Evolutionary conservation across 2,329 filamentous ascomycete species (phyloP).

Genomic region (Myriosclerotinia curreyana): DNA sequence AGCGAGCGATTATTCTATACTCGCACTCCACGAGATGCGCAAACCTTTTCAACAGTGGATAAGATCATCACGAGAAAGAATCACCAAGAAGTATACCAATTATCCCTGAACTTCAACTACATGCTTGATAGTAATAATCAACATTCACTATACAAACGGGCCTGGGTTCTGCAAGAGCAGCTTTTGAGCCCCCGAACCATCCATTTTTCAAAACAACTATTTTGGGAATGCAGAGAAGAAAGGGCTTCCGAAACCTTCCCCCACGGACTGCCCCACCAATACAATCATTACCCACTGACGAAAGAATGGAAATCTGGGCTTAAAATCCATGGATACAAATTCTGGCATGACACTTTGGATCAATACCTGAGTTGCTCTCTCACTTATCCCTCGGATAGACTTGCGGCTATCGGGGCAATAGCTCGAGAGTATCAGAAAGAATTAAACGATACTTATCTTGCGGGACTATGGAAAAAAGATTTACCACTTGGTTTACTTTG

Average conservation of each 20-base stretch:
- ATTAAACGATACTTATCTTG: not conserved
- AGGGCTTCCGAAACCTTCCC: not conserved
- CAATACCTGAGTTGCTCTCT: no score
- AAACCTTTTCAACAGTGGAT: no score
- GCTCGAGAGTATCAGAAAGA: not conserved
- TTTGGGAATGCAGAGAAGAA: not conserved
- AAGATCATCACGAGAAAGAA: not conserved
- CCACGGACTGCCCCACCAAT: not conserved
- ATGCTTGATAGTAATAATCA: not conserved
- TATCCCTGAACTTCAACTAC: not conserved
- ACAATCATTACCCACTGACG: not conserved
- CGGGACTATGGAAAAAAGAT: not conserved
- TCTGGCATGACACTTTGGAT: not conserved
- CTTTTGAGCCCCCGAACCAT: not conserved
- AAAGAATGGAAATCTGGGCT: not conserved
- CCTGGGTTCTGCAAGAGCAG: not conserved
- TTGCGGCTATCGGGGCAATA: not conserved
- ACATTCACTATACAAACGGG: not conserved
- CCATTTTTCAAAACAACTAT: not conserved
- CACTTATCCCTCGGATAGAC: no score
- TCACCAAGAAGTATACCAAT: not conserved
- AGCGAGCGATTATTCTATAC: not conserved
- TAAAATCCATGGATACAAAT: fast-evolving
- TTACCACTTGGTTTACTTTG: not conserved
- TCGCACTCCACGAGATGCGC: not conserved